Evolutionary conservation across 2,329 filamentous ascomycete genomes (phyloP), one percentile per base, ranked within the genome.

Genomic region (Fusarium scirpi): DNA sequence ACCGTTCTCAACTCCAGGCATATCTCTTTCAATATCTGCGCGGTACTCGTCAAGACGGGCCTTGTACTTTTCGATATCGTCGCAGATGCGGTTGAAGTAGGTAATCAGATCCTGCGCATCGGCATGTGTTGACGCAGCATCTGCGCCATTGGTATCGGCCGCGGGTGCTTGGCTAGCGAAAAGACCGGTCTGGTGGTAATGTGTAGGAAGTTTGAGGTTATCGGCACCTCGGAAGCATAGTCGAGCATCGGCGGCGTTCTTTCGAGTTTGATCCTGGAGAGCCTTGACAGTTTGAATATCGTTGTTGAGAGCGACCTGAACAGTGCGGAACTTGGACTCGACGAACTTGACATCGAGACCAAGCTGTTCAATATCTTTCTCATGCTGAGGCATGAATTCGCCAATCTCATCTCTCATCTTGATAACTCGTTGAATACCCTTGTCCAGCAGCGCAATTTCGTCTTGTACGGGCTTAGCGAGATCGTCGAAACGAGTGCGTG

Each of bases 401-500:
- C 92, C 90, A 61, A 95, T 90, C 72, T 97, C 89, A 72, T 92
- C 89, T 77, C 93, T 91, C 79, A 91, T 91, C 62, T 87, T 86
- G 76, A 97, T 94, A 77, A 96, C 94, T 57, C 87, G 86, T 74
- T 93, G 89, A 73, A 99, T 95, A 70, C 91, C 89, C 62, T 88
- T 87, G 80, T 99, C 95, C 69, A 97, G 89, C 12, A 85, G 82
- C 67, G 93, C 89, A 67, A 99, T 92, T 71, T 93, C 84, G 67
- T 90, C 88, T 77, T 97, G 94, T 18, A 97, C 84, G 30, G 93
- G 89, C 71, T 95, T 92, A 65, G 92, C 89, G 29, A 97, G 90
- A 79, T 97, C 95, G 77, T 94, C 93, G 83, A 96, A 98, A 67
- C 96, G 93, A 6, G 94, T 97, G 1, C 94, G 97, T 18, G 92